Conservation (phyloP, 2,329 filamentous ascomycete genomes). For the Ophiocordyceps sinensis region DNA sequence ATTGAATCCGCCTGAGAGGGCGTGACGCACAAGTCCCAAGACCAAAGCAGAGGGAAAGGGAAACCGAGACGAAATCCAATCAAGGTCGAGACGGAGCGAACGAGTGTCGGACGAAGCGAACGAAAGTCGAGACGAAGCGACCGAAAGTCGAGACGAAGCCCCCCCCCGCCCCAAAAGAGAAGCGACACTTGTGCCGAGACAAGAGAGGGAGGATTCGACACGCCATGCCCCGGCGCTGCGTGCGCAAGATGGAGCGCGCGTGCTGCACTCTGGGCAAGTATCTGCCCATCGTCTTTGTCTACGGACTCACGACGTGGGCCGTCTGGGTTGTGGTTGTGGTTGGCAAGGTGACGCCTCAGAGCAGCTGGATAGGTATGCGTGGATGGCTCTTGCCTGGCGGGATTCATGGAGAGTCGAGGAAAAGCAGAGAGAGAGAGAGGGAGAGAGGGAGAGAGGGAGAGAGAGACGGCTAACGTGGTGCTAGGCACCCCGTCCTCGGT, state of each 20-base stretch:
- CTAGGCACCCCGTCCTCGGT: constrained; percentile 41
- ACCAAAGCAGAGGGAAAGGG: not conserved
- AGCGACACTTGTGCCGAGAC: too few species aligned
- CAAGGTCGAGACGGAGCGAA: not conserved
- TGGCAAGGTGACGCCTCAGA: constrained; percentile 40
- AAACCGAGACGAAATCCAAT: too few species aligned
- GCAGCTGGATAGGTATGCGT: constrained; percentile 39
- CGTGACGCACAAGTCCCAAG: not conserved
- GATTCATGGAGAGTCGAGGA: too few species aligned
- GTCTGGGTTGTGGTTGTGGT: constrained; percentile 74
- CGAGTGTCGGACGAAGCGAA: not conserved
- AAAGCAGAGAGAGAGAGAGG: too few species aligned
- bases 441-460: too few species aligned
- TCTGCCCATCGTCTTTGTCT: constrained; percentile 82
- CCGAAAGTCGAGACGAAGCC: too few species aligned
- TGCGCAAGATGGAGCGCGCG: constrained; percentile 59
- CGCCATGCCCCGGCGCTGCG: constrained; percentile 45
- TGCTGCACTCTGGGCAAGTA: constrained; percentile 71
- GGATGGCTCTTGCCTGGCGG: too few species aligned
- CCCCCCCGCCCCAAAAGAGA: too few species aligned
- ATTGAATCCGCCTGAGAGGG: not conserved
- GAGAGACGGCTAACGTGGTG: not conserved
- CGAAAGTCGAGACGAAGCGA: not conserved
- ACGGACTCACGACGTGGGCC: constrained; percentile 83
- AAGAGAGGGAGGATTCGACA: constrained; percentile 1